phyloP scores from a whole-genome alignment of 306 rosid species.

The Nissolia schottii region DNA sequence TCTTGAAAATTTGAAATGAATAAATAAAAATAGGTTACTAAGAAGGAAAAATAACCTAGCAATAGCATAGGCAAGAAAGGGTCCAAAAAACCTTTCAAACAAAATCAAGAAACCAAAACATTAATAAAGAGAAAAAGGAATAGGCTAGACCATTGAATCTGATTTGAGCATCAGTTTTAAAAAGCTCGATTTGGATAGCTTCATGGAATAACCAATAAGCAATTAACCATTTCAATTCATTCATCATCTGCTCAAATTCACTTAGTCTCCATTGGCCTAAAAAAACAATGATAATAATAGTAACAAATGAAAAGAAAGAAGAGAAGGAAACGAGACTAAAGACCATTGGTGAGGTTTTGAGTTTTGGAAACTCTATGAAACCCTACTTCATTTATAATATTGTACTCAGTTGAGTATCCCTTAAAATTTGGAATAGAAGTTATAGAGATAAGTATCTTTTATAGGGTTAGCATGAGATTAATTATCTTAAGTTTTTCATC shows the following conservation, averaged over 20 bases:
- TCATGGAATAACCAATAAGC: conserved; percentile 32
- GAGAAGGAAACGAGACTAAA: background rate
- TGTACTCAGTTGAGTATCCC: background rate
- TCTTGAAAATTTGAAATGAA: too few species aligned
- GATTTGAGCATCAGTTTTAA: conserved; percentile 36
- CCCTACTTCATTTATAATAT: background rate
- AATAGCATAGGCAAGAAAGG: too few species aligned
- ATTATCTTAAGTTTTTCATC: background rate
- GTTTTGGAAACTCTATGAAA: background rate
- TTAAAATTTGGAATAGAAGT: background rate
- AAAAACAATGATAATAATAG: background rate
- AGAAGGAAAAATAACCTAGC: too few species aligned
- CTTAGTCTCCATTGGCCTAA: background rate
- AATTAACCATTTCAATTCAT: background rate
- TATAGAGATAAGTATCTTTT: background rate
- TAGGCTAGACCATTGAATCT: background rate
- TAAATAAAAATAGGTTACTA: too few species aligned
- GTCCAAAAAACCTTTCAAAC: too few species aligned
- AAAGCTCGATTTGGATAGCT: conserved; percentile 31
- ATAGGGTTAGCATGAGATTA: background rate
- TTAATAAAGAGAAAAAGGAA: background rate
- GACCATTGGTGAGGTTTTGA: background rate
- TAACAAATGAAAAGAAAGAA: background rate
- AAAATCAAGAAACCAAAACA: background rate
- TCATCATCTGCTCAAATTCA: conserved; percentile 27